Conservation (phyloP, 2,329 filamentous ascomycete species). For the Pyricularia sp. region DNA sequence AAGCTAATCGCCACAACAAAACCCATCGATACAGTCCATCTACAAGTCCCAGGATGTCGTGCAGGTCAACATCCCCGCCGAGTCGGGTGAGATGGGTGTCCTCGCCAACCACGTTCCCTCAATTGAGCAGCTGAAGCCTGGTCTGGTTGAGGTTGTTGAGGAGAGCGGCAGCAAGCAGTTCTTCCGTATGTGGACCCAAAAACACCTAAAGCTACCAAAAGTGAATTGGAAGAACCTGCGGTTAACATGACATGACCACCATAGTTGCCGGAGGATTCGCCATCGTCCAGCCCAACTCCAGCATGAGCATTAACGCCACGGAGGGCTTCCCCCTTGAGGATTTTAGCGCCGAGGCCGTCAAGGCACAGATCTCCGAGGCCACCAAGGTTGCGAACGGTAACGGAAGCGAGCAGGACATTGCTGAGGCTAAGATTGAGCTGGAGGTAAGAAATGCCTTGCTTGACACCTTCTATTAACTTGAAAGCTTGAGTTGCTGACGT, state of each 20-base stretch:
- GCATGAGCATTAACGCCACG: slow-evolving; percentile 95
- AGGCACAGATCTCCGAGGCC: slow-evolving; percentile 83
- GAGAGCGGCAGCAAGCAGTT: slow-evolving; percentile 89
- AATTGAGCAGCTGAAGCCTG: slow-evolving; percentile 98
- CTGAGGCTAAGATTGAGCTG: slow-evolving; percentile 97
- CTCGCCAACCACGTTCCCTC: slow-evolving; percentile 98
- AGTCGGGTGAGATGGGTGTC: slow-evolving; percentile 98
- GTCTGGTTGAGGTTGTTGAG: slow-evolving; percentile 90
- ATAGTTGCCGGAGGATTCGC: slow-evolving; percentile 94
- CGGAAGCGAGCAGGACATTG: slow-evolving; percentile 94
- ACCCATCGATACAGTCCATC: slow-evolving; percentile 44
- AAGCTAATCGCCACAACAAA: neutral
- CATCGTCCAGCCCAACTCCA: slow-evolving; percentile 88
- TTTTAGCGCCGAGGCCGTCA: slow-evolving; percentile 87
- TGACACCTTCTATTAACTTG: neutral
- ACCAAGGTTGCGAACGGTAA: slow-evolving; percentile 87
- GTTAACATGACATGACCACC: neutral
- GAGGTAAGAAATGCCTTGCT: slow-evolving; percentile 54
- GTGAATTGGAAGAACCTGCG: neutral
- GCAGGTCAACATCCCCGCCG: slow-evolving; percentile 97
- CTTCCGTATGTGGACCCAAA: slow-evolving; percentile 67
- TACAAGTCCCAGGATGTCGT: slow-evolving; percentile 64
- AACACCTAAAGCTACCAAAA: neutral
- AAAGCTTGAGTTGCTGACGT: neutral
- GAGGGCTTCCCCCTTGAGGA: slow-evolving; percentile 93